These are phyloP conservation scores for Umbilicaria muhlenbergii DNA, from an alignment of 495 filamentous ascomycete species.

Conservation along the genomic window DNA sequence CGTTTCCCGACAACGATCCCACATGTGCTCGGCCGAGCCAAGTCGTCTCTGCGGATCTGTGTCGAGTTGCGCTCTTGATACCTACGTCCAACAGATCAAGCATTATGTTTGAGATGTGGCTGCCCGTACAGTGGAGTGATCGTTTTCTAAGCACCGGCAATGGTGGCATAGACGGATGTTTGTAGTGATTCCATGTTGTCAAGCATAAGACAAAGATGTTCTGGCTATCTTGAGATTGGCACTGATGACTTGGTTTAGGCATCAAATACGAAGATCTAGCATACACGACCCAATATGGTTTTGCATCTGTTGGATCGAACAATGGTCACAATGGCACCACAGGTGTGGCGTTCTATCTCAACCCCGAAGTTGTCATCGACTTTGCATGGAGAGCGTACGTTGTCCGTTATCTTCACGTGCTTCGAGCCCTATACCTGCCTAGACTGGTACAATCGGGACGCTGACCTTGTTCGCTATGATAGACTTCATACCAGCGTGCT, in stretches of 20 bases:
- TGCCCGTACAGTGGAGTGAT: conserved; percentile 35
- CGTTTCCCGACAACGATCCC: conserved; percentile 28
- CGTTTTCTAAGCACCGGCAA: conserved; percentile 41
- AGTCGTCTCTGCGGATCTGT: conserved; percentile 30
- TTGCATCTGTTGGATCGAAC: conserved; percentile 40
- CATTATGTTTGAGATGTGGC: conserved; percentile 42
- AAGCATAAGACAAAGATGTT: background rate
- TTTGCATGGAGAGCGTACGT: conserved; percentile 25
- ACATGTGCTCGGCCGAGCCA: conserved; percentile 28
- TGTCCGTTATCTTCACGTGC: conserved; percentile 1
- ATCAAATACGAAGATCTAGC: conserved; percentile 31
- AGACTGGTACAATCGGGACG: background rate
- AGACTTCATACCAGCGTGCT: conserved; percentile 34
- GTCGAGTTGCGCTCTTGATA: conserved; percentile 40
- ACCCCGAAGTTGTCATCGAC: conserved; percentile 35
- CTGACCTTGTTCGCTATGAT: conserved; percentile 8
- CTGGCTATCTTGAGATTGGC: background rate
- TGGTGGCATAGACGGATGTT: conserved; percentile 39
- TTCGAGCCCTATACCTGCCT: background rate
- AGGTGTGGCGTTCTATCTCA: conserved; percentile 33
- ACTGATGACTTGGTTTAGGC: conserved; percentile 16
- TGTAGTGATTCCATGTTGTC: conserved; percentile 4
- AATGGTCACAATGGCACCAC: conserved; percentile 41
- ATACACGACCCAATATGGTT: conserved; percentile 30
- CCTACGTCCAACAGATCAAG: conserved; percentile 35